These are phyloP conservation scores for Pythium phragmitis DNA, from an alignment of 352 stramenopile genomes.

Conservation along the genomic window DNA sequence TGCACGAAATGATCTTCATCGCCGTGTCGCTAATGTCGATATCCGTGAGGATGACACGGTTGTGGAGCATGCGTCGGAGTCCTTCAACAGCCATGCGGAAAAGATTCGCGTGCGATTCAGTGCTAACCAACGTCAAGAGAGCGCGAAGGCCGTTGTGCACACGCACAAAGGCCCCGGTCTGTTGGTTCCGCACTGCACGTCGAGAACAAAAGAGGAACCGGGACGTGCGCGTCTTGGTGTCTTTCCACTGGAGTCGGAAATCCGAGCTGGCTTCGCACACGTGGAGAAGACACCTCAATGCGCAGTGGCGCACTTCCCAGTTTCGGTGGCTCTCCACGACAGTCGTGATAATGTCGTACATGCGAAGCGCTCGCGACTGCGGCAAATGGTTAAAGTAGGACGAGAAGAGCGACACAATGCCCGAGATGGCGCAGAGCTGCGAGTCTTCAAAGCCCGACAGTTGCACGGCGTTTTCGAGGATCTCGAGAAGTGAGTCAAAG, in stretches of 20 bases:
- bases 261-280: constrained; percentile 69
- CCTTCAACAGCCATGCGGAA: constrained; percentile 79
- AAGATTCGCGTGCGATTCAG: constrained; percentile 57
- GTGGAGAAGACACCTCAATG: constrained; percentile 65
- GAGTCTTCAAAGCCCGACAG: constrained; percentile 67
- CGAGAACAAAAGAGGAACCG: constrained; percentile 67
- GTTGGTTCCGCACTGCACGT: constrained; percentile 36
- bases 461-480: constrained; percentile 67
- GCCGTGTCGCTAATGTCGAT: constrained; percentile 84
- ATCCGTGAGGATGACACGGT: constrained; percentile 73
- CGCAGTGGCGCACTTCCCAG: constrained; percentile 50
- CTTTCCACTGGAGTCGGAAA: constrained; percentile 67
- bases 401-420: constrained; percentile 74
- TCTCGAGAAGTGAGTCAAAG: constrained; percentile 78
- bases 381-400: constrained; percentile 82
- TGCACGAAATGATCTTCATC: constrained; percentile 77
- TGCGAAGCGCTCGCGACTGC: constrained; percentile 56
- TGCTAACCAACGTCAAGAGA: constrained; percentile 74
- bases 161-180: constrained; percentile 53
- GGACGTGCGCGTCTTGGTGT: constrained; percentile 62
- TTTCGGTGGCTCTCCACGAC: constrained; percentile 69
- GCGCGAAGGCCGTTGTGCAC: constrained; percentile 59
- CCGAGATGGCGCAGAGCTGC: constrained; percentile 54
- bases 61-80: constrained; percentile 75
- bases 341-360: constrained; percentile 79